Conservation (phyloP, 2,329 filamentous ascomycete genomes). For the Hysterium pulicare region DNA sequence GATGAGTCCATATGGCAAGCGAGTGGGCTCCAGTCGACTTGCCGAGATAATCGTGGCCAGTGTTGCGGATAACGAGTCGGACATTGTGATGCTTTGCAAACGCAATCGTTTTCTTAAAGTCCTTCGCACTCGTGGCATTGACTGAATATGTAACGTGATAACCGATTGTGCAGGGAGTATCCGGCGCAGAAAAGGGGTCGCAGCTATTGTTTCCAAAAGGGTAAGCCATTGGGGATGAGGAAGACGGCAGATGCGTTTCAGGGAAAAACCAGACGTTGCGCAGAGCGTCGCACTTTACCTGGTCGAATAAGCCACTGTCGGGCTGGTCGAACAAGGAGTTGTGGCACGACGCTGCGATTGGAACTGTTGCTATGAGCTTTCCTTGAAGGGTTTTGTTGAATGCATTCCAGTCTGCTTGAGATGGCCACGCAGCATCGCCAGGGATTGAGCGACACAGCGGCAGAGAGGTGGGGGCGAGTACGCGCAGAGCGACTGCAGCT, state of each 20-base stretch:
- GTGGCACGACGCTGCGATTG: constrained; percentile 54
- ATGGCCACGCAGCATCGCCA: constrained; percentile 54
- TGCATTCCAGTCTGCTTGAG: constrained; percentile 42
- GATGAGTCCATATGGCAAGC: constrained; percentile 29
- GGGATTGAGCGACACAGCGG: constrained; percentile 45
- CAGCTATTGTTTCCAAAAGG: constrained; percentile 39
- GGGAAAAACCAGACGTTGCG: constrained; percentile 44
- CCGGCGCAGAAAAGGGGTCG: constrained; percentile 32
- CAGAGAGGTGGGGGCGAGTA: too few relatives aligned
- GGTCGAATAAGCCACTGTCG: constrained; percentile 7
- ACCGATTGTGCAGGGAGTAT: constrained; percentile 37
- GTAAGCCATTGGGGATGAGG: constrained; percentile 39
- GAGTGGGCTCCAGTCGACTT: constrained; percentile 27
- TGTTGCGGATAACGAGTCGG: constrained; percentile 23
- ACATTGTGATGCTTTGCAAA: constrained; percentile 25
- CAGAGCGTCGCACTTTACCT: constrained; percentile 42
- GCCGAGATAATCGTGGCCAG: constrained; percentile 28
- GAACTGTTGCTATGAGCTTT: constrained; percentile 51
- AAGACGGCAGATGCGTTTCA: constrained; percentile 43
- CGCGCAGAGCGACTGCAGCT: too few relatives aligned
- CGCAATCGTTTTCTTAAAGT: constrained; percentile 16
- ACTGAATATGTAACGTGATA: constrained; percentile 34
- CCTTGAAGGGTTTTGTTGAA: constrained; percentile 54
- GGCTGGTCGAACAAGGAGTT: constrained; percentile 18
- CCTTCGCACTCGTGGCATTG: constrained; percentile 19